Evolutionary conservation across 257 asterid genomes (phyloP).

Genomic region (Jasminum sambac): DNA sequence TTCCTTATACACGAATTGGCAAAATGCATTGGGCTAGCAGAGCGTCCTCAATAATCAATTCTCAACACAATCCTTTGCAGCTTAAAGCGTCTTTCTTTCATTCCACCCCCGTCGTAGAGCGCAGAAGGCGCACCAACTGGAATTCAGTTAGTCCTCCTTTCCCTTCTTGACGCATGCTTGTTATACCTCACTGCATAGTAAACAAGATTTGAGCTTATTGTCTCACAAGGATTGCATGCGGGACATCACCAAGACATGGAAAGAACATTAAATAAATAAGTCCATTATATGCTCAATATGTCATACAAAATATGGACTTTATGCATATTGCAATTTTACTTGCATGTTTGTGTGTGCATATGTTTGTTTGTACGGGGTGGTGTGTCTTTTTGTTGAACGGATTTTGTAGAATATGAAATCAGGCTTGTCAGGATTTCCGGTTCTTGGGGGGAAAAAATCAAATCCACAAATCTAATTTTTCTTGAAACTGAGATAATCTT

Average conservation of each 20-base stretch:
- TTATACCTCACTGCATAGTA: not conserved
- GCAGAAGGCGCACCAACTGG: conserved; percentile 63
- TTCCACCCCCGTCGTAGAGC: conserved; percentile 66
- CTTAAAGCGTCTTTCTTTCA: conserved; percentile 55
- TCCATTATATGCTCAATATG: too few species aligned
- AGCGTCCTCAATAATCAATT: conserved; percentile 48
- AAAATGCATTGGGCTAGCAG: conserved; percentile 55
- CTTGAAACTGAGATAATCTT: not conserved
- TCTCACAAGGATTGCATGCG: too few species aligned
- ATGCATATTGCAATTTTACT: not conserved
- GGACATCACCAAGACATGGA: too few species aligned
- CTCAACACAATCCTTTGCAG: conserved; percentile 48
- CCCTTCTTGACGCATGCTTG: not conserved
- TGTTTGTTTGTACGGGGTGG: not conserved
- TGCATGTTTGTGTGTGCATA: not conserved
- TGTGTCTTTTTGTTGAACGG: not conserved
- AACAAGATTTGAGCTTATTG: not conserved
- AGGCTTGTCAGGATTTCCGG: not conserved
- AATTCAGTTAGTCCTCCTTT: conserved; percentile 49
- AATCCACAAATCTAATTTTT: not conserved
- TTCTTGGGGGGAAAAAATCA: not conserved
- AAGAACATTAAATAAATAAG: too few species aligned
- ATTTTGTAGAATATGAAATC: not conserved
- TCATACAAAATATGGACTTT: not conserved
- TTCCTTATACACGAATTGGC: conserved; percentile 20